Evolutionary conservation across 1,284 basidiomycete genomes (phyloP).

Genomic region (Irpex rosettiformis): DNA sequence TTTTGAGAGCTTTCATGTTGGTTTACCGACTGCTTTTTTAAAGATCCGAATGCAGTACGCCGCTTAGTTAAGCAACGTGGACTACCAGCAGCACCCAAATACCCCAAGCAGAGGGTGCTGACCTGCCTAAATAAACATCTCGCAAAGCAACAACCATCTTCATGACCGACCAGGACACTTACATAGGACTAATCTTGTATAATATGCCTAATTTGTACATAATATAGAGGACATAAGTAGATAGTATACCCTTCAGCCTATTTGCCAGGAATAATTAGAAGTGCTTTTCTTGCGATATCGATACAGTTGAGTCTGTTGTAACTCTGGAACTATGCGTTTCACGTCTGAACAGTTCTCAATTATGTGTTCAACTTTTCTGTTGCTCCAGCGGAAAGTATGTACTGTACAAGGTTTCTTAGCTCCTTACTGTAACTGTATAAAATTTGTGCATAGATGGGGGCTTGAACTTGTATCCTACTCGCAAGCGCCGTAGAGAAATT

Average conservation of each 20-base stretch:
- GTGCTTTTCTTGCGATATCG: too few species aligned
- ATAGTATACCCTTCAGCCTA: conserved; percentile 7
- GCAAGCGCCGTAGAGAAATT: conserved; percentile 7
- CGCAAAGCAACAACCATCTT: conserved; percentile 17
- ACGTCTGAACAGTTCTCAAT: not conserved
- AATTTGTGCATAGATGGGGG: not conserved
- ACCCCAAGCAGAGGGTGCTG: conserved; percentile 53
- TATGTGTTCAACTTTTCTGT: not conserved
- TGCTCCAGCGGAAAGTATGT: too few species aligned
- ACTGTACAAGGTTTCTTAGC: too few species aligned
- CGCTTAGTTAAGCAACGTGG: conserved; percentile 50
- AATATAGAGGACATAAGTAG: conserved; percentile 5
- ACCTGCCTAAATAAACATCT: conserved; percentile 51
- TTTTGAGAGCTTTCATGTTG: conserved; percentile 23
- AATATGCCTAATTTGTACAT: not conserved
- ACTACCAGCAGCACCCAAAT: conserved; percentile 47
- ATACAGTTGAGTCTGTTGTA: too few species aligned
- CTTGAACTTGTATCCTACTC: not conserved
- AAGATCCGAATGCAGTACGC: conserved; percentile 54
- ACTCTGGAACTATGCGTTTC: too few species aligned
- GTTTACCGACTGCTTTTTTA: not conserved
- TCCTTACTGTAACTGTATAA: too few species aligned
- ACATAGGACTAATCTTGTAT: not conserved
- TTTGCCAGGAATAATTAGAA: too few species aligned
- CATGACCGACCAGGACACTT: conserved; percentile 1